Base-by-base conservation (phyloP, 1,284 basidiomycete genomes). In the Tilletia caries region DNA sequence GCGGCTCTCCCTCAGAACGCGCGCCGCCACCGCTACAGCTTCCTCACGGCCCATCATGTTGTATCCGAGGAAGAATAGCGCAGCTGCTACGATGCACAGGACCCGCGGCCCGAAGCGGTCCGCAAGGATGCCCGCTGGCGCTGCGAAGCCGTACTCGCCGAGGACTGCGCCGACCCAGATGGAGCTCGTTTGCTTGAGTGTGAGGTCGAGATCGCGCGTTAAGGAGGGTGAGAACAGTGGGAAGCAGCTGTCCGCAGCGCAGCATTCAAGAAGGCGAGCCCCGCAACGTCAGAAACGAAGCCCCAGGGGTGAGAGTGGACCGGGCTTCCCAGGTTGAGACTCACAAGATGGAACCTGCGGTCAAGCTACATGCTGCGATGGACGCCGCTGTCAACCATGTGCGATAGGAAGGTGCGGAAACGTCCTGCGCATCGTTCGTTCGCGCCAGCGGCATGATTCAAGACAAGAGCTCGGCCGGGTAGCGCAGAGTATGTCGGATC, bases 71-170 rank as follows among this genome's bases (percentile, higher is more conserved):
- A 70, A 65, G 37, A 74, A 72, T n/a, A 74, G 44, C 13, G 66
- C 23, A 4, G 68, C 52, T 6, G 73, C 73, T 27, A 43, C 15
- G 29, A 68, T 20, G 46, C 68, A 67, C 23, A 74, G 44, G 2
- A 67, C 64, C 23, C 69, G 44, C 18, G 73, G 73, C 3, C 73
- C 73, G 33, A 65, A 68, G n/a, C 32, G 34, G 50, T 74, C 73
- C 13, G 65, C 70, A 18, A 74, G 41, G 18, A 46, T 5, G 18
- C 73, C 73, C 54, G 68, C 67, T 20, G 65, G 29, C 2, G 65
- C 70, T 29, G 71, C 70, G 20, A 71, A 64, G 41, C 70, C 34
- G 67, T 74, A 74, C 58, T 74, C 70, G 54, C 73, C 73, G 18
- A 74, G 34, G 4, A 74, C 70, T 25, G 71, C 68, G 23, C 65